These are phyloP conservation scores for Plasmodium berghei DNA, from an alignment of 169 alveolate genomes.

Conservation along the genomic window DNA sequence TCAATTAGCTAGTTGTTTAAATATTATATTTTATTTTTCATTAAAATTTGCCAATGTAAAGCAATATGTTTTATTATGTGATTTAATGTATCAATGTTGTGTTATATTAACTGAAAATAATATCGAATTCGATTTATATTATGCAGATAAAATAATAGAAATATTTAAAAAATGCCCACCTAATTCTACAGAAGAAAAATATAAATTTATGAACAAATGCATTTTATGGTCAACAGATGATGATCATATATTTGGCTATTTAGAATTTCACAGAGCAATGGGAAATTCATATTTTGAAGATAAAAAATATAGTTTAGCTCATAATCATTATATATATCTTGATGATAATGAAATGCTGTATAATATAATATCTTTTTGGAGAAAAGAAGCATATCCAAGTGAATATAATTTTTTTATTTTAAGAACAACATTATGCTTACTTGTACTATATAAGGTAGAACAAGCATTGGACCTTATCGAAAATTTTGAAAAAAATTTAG, in stretches of 20 bases:
- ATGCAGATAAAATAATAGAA: conserved; percentile 69
- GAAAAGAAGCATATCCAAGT: conserved; percentile 72
- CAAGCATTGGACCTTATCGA: conserved; percentile 49
- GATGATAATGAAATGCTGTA: conserved; percentile 42
- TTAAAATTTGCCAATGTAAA: conserved; percentile 37
- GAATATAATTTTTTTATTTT: conserved; percentile 57
- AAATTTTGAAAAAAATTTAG: conserved; percentile 50
- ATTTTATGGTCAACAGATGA: conserved; percentile 60
- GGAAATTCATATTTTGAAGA: conserved; percentile 61
- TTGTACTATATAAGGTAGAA: conserved; percentile 35
- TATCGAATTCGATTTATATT: conserved; percentile 33
- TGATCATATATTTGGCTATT: conserved; percentile 49
- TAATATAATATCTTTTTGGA: conserved; percentile 42
- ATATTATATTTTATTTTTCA: conserved; percentile 41
- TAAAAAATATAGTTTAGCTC: conserved; percentile 65
- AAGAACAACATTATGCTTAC: conserved; percentile 58
- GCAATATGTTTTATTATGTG: conserved; percentile 69
- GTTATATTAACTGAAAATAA: conserved; percentile 27
- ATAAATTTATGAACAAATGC: conserved; percentile 74
- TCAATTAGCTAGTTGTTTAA: conserved; percentile 29
- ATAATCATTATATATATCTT: conserved; percentile 71
- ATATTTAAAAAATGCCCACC: conserved; percentile 66
- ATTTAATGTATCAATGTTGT: conserved; percentile 69
- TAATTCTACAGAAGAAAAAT: conserved; percentile 72
- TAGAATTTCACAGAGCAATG: conserved; percentile 63